Evolutionary conservation across 164 flowering plant species (phyloP).

Genomic region (Buxus sempervirens): DNA sequence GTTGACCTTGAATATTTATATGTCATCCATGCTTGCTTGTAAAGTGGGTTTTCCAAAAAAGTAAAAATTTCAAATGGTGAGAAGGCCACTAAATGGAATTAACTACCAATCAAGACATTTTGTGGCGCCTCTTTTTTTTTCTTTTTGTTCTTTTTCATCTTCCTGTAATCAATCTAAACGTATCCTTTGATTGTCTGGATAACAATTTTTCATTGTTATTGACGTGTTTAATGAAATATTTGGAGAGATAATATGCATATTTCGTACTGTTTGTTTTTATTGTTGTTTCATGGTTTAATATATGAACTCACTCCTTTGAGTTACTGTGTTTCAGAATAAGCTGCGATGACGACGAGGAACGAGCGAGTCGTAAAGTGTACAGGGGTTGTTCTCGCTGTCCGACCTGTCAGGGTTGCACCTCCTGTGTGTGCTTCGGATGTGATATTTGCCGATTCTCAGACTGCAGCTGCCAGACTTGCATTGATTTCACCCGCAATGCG

Average conservation of each 20-base stretch:
- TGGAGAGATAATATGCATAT: too few relatives aligned
- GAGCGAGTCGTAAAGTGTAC: constrained; percentile 52
- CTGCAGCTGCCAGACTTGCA: constrained; percentile 64
- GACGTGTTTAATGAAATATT: too few relatives aligned
- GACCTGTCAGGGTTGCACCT: constrained; percentile 56
- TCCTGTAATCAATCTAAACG: too few relatives aligned
- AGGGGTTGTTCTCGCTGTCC: constrained; percentile 51
- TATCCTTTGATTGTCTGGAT: too few relatives aligned
- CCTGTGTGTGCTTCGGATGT: constrained; percentile 68
- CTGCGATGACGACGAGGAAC: constrained; percentile 57
- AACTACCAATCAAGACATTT: background rate
- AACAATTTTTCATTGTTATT: too few relatives aligned
- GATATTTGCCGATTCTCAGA: constrained; percentile 55
- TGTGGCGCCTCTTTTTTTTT: background rate
- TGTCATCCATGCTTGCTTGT: too few relatives aligned
- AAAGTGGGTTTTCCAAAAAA: too few relatives aligned
- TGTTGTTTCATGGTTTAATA: too few relatives aligned
- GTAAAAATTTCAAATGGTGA: background rate
- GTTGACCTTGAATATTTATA: too few relatives aligned
- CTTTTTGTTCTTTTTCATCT: too few relatives aligned
- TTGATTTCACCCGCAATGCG: constrained; percentile 49
- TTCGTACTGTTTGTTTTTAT: too few relatives aligned
- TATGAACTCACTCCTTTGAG: background rate
- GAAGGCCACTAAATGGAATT: background rate
- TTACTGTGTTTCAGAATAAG: constrained; percentile 28